Conservation (phyloP, 768 basidiomycete species). For the Hydnomerulius pinastri region DNA sequence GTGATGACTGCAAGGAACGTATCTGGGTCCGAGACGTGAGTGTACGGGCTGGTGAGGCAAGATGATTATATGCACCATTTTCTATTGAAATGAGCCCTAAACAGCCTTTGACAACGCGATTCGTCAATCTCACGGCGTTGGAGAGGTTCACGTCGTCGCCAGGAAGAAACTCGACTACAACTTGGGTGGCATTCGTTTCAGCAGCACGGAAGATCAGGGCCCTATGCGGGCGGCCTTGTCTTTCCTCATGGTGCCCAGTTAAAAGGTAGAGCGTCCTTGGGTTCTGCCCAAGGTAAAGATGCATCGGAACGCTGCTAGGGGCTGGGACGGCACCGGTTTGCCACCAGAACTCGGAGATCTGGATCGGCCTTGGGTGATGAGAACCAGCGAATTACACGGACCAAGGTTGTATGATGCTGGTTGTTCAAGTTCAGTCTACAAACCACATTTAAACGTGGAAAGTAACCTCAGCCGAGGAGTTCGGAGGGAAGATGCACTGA, state of each 20-base stretch:
- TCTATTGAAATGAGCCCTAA: slow-evolving; percentile 78
- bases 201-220: slow-evolving; percentile 76
- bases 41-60: slow-evolving; percentile 1
- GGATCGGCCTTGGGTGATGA: neutral
- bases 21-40: slow-evolving; percentile 45
- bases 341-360: neutral
- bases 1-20: slow-evolving; percentile 85
- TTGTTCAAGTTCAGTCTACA: too few species aligned
- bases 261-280: slow-evolving; percentile 76
- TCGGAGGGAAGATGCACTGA: too few species aligned
- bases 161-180: slow-evolving; percentile 84
- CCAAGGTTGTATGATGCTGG: too few species aligned
- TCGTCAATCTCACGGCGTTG: slow-evolving; percentile 67
- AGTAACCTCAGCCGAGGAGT: too few species aligned
- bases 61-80: slow-evolving; percentile 49
- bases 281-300: slow-evolving; percentile 67
- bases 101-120: slow-evolving; percentile 76
- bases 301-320: slow-evolving; percentile 46
- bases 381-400: too few species aligned
- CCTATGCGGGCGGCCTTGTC: slow-evolving; percentile 55
- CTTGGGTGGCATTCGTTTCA: slow-evolving; percentile 52
- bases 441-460: too few species aligned
- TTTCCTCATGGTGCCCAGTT: slow-evolving; percentile 68
- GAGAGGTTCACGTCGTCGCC: slow-evolving; percentile 70
- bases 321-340: neutral